Conservation (phyloP, 495 filamentous ascomycete species). For the Elaphomyces granulatus region DNA sequence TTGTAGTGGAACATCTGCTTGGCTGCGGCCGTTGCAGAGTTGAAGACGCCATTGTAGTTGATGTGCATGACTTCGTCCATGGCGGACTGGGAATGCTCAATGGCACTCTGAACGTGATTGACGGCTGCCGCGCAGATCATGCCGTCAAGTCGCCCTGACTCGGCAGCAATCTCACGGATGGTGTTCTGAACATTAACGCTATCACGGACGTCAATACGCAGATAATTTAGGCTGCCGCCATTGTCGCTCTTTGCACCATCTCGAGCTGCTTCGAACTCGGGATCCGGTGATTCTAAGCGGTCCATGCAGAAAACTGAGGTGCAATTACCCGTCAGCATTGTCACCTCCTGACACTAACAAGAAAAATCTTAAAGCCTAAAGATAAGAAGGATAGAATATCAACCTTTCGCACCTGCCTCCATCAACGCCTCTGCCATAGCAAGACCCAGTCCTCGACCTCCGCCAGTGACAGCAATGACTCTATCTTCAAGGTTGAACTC, state of each 20-base stretch:
- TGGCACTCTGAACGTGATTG: slow-evolving; percentile 55
- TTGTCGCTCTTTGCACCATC: slow-evolving; percentile 31
- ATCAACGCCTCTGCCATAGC: slow-evolving; percentile 54
- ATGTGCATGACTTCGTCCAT: slow-evolving; percentile 53
- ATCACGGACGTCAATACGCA: slow-evolving; percentile 49
- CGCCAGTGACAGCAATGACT: slow-evolving; percentile 49
- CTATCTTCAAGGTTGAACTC: slow-evolving; percentile 43
- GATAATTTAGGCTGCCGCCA: slow-evolving; percentile 46
- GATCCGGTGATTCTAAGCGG: slow-evolving; percentile 34
- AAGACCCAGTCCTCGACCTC: slow-evolving; percentile 48
- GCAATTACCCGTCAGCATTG: no score
- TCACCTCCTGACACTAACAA: slow-evolving; percentile 5
- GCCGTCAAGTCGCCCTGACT: slow-evolving; percentile 50
- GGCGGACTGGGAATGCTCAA: slow-evolving; percentile 53
- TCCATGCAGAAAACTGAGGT: slow-evolving; percentile 49
- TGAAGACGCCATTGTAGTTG: slow-evolving; percentile 64
- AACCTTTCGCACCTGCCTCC: slow-evolving; percentile 55
- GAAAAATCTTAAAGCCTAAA: neutral
- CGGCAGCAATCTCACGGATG: slow-evolving; percentile 39
- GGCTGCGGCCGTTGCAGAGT: slow-evolving; percentile 63
- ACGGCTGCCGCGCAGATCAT: slow-evolving; percentile 71
- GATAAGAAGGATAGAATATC: slow-evolving; percentile 3
- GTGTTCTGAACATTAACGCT: slow-evolving; percentile 35
- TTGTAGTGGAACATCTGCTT: slow-evolving; percentile 55
- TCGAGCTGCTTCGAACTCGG: slow-evolving; percentile 36